Conservation (phyloP, 495 filamentous ascomycete genomes). For the Glonium stellatum region DNA sequence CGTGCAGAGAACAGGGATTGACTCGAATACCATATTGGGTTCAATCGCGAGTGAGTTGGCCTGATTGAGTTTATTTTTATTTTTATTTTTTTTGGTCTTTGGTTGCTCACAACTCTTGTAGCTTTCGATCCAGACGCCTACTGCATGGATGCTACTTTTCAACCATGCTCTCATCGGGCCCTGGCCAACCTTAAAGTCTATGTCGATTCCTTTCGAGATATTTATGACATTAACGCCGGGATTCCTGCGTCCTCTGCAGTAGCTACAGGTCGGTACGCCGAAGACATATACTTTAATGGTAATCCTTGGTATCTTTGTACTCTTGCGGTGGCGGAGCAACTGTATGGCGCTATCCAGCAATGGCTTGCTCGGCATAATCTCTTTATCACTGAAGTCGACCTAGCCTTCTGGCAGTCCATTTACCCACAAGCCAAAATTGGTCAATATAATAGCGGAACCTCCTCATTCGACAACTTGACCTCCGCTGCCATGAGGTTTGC, state of each 20-base stretch:
- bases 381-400: conserved; percentile 44
- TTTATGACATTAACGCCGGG: conserved; percentile 41
- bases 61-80: too few species aligned
- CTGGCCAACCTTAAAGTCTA: conserved; percentile 59
- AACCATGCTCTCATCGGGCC: conserved; percentile 58
- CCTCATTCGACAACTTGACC: conserved; percentile 44
- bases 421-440: conserved; percentile 43
- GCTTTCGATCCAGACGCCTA: conserved; percentile 53
- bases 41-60: conserved; percentile 48
- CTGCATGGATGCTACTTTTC: conserved; percentile 52
- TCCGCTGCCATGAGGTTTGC: conserved; percentile 52
- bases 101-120: too few species aligned
- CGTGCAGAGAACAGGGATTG: conserved; percentile 49
- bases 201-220: conserved; percentile 55
- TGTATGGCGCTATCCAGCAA: conserved; percentile 58
- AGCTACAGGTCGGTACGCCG: conserved; percentile 60
- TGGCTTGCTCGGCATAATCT: conserved; percentile 49
- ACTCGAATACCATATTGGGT: conserved; percentile 55
- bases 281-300: conserved; percentile 58
- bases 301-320: conserved; percentile 55
- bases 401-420: conserved; percentile 53
- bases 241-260: conserved; percentile 42
- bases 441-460: conserved; percentile 44
- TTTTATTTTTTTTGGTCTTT: too few species aligned
- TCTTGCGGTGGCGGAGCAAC: conserved; percentile 56